These are phyloP conservation scores for Yamadazyma oceani DNA, from an alignment of 1,139 yeast species.

Conservation along the genomic window DNA sequence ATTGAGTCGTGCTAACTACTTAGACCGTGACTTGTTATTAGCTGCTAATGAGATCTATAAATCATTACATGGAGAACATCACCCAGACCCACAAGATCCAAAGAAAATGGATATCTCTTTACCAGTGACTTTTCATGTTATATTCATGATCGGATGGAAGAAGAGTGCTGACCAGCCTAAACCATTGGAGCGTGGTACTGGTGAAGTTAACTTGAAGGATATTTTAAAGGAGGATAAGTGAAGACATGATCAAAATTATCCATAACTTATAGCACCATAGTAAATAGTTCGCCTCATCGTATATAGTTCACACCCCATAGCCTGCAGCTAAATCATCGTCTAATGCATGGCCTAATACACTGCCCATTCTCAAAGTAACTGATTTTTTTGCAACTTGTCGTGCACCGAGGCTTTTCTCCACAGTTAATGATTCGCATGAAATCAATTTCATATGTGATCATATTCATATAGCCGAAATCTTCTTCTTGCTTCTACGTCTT, in stretches of 20 bases:
- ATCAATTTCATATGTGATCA: too few relatives aligned
- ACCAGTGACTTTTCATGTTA: constrained; percentile 69
- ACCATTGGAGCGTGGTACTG: constrained; percentile 74
- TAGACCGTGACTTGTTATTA: constrained; percentile 65
- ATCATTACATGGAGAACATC: constrained; percentile 67
- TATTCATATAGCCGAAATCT: too few relatives aligned
- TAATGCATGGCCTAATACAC: too few relatives aligned
- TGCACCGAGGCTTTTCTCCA: too few relatives aligned
- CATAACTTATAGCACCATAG: too few relatives aligned
- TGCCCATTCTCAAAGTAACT: too few relatives aligned
- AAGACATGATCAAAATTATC: neutral
- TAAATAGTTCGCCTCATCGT: too few relatives aligned
- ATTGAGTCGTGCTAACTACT: constrained; percentile 49
- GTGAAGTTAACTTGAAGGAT: constrained; percentile 66
- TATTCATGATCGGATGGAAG: constrained; percentile 90
- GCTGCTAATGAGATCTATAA: constrained; percentile 79
- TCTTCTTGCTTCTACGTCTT: too few relatives aligned
- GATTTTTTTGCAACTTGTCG: too few relatives aligned
- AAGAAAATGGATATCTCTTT: constrained; percentile 25
- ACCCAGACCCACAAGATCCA: constrained; percentile 30
- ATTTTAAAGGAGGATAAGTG: constrained; percentile 31
- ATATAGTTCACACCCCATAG: too few relatives aligned
- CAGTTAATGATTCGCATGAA: too few relatives aligned
- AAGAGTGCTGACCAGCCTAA: constrained; percentile 66
- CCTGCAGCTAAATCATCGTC: too few relatives aligned